Evolutionary conservation across 2,329 filamentous ascomycete species (phyloP).

Genomic region (Neofusicoccum kwambonambiense): DNA sequence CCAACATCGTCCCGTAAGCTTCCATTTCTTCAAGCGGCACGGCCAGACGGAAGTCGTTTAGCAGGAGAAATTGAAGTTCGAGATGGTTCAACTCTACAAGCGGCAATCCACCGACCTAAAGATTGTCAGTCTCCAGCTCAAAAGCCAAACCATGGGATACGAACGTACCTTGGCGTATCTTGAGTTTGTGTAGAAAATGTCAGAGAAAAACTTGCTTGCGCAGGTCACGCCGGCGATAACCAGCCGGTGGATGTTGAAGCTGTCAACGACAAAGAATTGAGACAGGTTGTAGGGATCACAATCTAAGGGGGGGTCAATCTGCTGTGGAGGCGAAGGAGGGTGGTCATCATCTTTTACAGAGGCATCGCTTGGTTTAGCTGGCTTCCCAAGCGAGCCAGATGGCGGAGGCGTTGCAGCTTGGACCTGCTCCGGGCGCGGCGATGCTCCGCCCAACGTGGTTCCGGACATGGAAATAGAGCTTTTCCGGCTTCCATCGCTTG

Average conservation of each 20-base stretch:
- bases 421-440: conserved; percentile 29
- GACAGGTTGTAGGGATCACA: conserved; percentile 55
- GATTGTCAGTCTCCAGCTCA: conserved; percentile 19
- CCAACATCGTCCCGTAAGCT: conserved; percentile 96
- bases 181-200: conserved; percentile 99
- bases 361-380: conserved; percentile 28
- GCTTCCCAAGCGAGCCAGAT: conserved; percentile 48
- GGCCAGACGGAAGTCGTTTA: conserved; percentile 94
- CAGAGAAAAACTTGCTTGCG: conserved; percentile 98
- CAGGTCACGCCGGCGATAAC: conserved; percentile 97
- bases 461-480: conserved; percentile 25
- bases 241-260: conserved; percentile 95
- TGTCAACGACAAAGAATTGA: conserved; percentile 91
- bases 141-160: not conserved
- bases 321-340: conserved; percentile 37
- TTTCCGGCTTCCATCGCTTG: conserved; percentile 51
- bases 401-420: conserved; percentile 50
- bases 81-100: conserved; percentile 92
- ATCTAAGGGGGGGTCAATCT: conserved; percentile 37
- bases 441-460: conserved; percentile 30
- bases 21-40: conserved; percentile 94
- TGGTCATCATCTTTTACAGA: conserved; percentile 25
- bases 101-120: conserved; percentile 87
- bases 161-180: conserved; percentile 90
- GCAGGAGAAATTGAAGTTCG: conserved; percentile 88